Conservation (phyloP, 768 basidiomycete genomes). For the Podaxis mareebaensis region DNA sequence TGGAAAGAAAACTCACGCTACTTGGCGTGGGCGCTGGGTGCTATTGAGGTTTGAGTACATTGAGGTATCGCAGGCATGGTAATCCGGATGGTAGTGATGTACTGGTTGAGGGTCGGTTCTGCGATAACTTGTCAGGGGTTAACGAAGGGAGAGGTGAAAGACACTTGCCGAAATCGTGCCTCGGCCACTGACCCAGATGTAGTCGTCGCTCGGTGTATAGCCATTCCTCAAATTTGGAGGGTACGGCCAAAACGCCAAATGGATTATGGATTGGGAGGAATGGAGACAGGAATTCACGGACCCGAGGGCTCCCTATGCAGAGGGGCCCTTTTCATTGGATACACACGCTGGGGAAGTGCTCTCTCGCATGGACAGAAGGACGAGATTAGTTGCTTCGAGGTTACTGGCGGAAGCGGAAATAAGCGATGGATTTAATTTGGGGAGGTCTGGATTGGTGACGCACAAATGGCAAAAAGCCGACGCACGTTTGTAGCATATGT, state of each 20-base stretch:
- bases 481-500: not conserved
- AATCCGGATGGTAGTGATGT: not conserved
- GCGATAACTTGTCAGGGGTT: not conserved
- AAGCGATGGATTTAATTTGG: slow-evolving; percentile 1
- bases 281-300: not conserved
- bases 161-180: slow-evolving; percentile 2
- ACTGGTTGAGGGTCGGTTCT: not conserved
- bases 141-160: not conserved
- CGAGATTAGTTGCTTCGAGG: not conserved
- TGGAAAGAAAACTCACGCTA: not conserved
- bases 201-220: slow-evolving; percentile 2
- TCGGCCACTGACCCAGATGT: slow-evolving; percentile 7
- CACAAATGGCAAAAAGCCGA: slow-evolving; percentile 1
- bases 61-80: not conserved
- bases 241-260: not conserved
- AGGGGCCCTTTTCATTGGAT: not conserved
- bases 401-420: not conserved
- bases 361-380: not conserved
- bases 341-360: not conserved
- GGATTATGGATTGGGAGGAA: not conserved
- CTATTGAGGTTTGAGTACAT: not conserved
- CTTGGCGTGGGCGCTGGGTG: not conserved
- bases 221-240: not conserved
- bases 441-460: not conserved
- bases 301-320: not conserved